Evolutionary conservation across 768 basidiomycete species (phyloP).

Genomic region (Calocera cornea): DNA sequence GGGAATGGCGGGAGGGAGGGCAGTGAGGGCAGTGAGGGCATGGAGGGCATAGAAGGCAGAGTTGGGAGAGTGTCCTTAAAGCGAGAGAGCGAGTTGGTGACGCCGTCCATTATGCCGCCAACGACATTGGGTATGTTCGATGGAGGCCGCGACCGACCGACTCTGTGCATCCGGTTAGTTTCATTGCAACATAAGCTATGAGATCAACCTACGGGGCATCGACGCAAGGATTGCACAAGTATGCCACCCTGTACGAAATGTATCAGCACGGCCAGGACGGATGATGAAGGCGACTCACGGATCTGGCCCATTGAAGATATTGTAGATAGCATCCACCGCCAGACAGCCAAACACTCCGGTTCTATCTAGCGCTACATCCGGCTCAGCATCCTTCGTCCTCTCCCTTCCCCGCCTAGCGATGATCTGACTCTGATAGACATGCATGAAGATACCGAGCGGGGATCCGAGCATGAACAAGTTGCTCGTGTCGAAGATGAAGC

Average conservation of each 20-base stretch:
- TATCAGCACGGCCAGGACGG: neutral
- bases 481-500: slow-evolving; percentile 26
- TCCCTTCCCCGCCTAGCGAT: slow-evolving; percentile 29
- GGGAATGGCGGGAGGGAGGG: neutral
- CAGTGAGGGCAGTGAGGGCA: neutral
- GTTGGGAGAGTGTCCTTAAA: neutral
- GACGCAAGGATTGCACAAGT: slow-evolving; percentile 32
- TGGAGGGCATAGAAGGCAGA: neutral
- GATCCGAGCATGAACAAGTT: slow-evolving; percentile 30
- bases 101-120: slow-evolving; percentile 3
- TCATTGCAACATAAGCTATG: neutral
- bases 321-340: slow-evolving; percentile 31
- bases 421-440: slow-evolving; percentile 30
- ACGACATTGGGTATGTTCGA: neutral
- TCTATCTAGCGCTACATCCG: slow-evolving; percentile 33
- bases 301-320: slow-evolving; percentile 32
- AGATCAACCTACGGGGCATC: slow-evolving; percentile 20
- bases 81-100: neutral
- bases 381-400: slow-evolving; percentile 29
- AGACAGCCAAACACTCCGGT: slow-evolving; percentile 32
- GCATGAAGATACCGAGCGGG: slow-evolving; percentile 32
- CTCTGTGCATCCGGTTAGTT: neutral
- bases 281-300: slow-evolving; percentile 20
- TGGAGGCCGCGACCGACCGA: neutral
- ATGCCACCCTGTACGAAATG: slow-evolving; percentile 10